Evolutionary conservation across 805 yeast species (phyloP).

Genomic region (Hermanozyma aechmeae): DNA sequence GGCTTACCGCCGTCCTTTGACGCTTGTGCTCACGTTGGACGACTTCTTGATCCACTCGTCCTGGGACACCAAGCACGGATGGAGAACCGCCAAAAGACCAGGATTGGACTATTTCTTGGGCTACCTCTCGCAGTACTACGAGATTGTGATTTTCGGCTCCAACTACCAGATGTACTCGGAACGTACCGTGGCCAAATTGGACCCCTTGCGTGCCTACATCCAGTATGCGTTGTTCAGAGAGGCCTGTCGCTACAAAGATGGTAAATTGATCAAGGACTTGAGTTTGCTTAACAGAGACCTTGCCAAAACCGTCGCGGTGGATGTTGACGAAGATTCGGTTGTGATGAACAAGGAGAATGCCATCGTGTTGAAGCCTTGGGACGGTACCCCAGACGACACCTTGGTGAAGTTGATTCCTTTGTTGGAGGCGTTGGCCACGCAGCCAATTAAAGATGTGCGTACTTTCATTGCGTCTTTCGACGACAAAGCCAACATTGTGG

Average conservation of each 20-base stretch:
- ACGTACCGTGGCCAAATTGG: slow-evolving; percentile 76
- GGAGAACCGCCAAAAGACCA: slow-evolving; percentile 99
- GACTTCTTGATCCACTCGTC: slow-evolving; percentile 85
- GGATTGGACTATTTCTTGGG: slow-evolving; percentile 96
- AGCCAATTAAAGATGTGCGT: slow-evolving; percentile 78
- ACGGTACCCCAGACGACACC: slow-evolving; percentile 73
- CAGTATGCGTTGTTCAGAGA: slow-evolving; percentile 85
- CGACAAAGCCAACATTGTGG: slow-evolving; percentile 58
- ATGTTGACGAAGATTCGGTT: slow-evolving; percentile 63
- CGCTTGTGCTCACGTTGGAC: slow-evolving; percentile 82
- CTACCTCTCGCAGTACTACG: slow-evolving; percentile 90
- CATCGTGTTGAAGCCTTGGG: slow-evolving; percentile 79
- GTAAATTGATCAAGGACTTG: slow-evolving; percentile 83
- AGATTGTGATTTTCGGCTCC: slow-evolving; percentile 83
- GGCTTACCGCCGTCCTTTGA: slow-evolving; percentile 85
- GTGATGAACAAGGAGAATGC: slow-evolving; percentile 91
- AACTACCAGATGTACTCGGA: slow-evolving; percentile 82
- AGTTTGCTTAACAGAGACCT: slow-evolving; percentile 86
- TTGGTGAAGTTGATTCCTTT: slow-evolving; percentile 80
- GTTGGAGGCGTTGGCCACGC: slow-evolving; percentile 90
- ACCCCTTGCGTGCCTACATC: slow-evolving; percentile 85
- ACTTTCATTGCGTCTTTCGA: slow-evolving; percentile 70
- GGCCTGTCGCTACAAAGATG: slow-evolving; percentile 83
- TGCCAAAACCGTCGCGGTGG: slow-evolving; percentile 70
- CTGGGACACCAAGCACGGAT: slow-evolving; percentile 87